Base-by-base conservation (phyloP, 306 rosid species). In the Acmispon strigosus region DNA sequence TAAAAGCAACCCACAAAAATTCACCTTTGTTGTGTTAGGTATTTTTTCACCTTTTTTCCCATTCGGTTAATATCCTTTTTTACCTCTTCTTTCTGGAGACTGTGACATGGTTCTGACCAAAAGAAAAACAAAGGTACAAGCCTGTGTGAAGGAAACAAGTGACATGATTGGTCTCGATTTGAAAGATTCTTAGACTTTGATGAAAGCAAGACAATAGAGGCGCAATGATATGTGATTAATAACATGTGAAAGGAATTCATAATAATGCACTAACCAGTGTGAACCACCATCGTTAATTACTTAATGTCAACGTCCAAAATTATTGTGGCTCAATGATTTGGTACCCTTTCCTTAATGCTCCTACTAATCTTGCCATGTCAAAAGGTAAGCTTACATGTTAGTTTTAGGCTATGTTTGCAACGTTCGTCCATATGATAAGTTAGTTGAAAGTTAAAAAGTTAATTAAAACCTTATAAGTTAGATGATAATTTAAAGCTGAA, bases 301-400 rank as follows among this genome's bases (percentile, higher is more conserved):
- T 61, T 10, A 39, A 69, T 71, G 86, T 83, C 84, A 79, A 79
- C 76, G 49, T 66, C 76, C 50, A 75, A 41, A 70, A 70, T 78
- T 75, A 82, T 74, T 70, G 73, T 65, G 47, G 64, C 63, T 70
- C 66, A 71, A 84, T 78, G 75, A 81, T 81, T 71, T 61, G 32
- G 42, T 19, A 66, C 17, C 78, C 63, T 74, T 62, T 62, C 66
- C 42, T 32, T 32, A 32, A 4, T 27, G 0, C 32, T 27, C n/a
- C n/a, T n/a, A n/a, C n/a, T n/a, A n/a, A n/a, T n/a, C n/a, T n/a
- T n/a, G n/a, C n/a, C n/a, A n/a, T n/a, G n/a, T n/a, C n/a, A n/a
- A n/a, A n/a, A n/a, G n/a, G n/a, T n/a, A n/a, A n/a, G n/a, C n/a
- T n/a, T n/a, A n/a, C n/a, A n/a, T n/a, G n/a, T n/a, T n/a, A n/a